Evolutionary conservation across 2,329 filamentous ascomycete species (phyloP).

Genomic region (Fusarium sp.): DNA sequence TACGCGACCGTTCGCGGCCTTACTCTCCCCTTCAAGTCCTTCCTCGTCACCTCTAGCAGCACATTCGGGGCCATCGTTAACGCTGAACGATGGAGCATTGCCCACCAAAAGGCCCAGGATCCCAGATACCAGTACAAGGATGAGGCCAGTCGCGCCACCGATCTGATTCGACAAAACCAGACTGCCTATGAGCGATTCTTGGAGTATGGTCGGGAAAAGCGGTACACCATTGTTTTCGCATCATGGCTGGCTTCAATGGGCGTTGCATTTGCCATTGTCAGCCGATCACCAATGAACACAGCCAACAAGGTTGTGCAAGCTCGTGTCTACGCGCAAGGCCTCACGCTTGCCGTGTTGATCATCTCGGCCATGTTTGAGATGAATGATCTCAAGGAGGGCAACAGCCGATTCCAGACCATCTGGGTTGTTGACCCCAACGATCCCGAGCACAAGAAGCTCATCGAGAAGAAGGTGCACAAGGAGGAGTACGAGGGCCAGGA

Average conservation of each 20-base stretch:
- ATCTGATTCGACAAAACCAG: constrained; percentile 68
- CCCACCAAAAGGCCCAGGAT: constrained; percentile 77
- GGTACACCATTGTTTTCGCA: constrained; percentile 85
- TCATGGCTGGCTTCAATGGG: constrained; percentile 88
- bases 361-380: constrained; percentile 85
- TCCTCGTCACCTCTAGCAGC: constrained; percentile 83
- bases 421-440: constrained; percentile 84
- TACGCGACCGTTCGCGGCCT: background rate
- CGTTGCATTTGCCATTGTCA: constrained; percentile 78
- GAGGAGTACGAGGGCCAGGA: constrained; percentile 90
- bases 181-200: constrained; percentile 69
- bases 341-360: constrained; percentile 86
- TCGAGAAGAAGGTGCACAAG: constrained; percentile 88
- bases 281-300: constrained; percentile 42
- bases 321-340: constrained; percentile 73
- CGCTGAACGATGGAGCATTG: constrained; percentile 76
- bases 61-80: constrained; percentile 90
- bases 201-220: constrained; percentile 81
- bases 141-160: constrained; percentile 49
- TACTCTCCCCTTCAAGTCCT: constrained; percentile 82
- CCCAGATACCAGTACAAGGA: constrained; percentile 71
- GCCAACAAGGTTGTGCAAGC: background rate
- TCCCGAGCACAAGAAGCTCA: constrained; percentile 80
- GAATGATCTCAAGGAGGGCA: constrained; percentile 78
- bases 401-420: constrained; percentile 85